A percentile compares a stretch with the other conserved stretches of the same genome.
Evolutionary conservation across 805 yeast species (phyloP).

Genomic region (Ogataea ramenticola): DNA sequence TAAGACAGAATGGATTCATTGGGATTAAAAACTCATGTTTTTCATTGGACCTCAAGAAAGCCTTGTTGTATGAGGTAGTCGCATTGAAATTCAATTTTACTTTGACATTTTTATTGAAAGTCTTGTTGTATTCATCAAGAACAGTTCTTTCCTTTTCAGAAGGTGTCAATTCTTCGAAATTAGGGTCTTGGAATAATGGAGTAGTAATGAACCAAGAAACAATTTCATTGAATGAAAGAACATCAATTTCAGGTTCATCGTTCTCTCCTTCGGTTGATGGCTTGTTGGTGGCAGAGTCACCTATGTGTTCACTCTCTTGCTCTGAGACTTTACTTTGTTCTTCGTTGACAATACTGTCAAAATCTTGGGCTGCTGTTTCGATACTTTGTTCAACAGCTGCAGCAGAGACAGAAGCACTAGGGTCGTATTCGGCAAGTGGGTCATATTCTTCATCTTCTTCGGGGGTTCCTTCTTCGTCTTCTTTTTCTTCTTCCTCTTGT

Average conservation of each 20-base stretch:
- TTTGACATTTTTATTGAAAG: constrained; percentile 15
- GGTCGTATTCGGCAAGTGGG: constrained; percentile 1
- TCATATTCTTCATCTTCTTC: constrained; percentile 10
- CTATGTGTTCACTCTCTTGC: constrained; percentile 1
- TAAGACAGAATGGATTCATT: constrained; percentile 39
- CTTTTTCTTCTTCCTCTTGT: neutral
- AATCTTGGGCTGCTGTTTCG: constrained; percentile 1
- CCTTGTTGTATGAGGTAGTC: constrained; percentile 31
- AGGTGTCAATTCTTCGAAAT: constrained; percentile 27
- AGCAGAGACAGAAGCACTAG: constrained; percentile 5
- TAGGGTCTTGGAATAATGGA: constrained; percentile 26
- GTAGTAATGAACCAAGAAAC: constrained; percentile 23
- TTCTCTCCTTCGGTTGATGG: constrained; percentile 6
- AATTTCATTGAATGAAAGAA: constrained; percentile 27
- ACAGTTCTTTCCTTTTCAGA: constrained; percentile 27
- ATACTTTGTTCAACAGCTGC: too few relatives aligned
- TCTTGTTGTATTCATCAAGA: constrained; percentile 25
- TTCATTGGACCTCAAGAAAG: constrained; percentile 29
- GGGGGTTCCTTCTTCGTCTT: constrained; percentile 8
- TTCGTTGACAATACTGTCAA: too few relatives aligned
- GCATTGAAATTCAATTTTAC: constrained; percentile 24
- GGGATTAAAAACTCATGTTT: constrained; percentile 37
- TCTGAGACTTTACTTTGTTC: constrained; percentile 1
- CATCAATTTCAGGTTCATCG: constrained; percentile 17
- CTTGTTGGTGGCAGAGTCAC: neutral